Evolutionary conservation across 2,329 filamentous ascomycete species (phyloP), one percentile per base, ranked within the genome.

Genomic region (Cyanodermella asteris): DNA sequence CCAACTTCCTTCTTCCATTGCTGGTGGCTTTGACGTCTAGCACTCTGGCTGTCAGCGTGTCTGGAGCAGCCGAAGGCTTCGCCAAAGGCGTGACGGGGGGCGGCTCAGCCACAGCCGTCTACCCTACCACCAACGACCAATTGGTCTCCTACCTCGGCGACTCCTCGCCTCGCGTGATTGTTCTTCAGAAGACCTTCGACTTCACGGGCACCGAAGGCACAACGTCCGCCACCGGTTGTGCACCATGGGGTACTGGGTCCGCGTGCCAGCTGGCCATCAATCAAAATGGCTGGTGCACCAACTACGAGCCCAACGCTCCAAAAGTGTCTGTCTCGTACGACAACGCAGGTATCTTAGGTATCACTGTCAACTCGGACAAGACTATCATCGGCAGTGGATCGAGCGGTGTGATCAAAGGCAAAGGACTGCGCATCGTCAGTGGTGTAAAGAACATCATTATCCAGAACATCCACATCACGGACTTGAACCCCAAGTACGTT

Each of bases 101-200:
- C 38, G 65, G 64, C 26, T 51, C 36, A 30, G 64, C 60, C 13
- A 45, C 51, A 6, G 42, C 61, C 15, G 61, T 61, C 11, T 61
- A 63, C 35, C 65, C 65, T 8, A 49, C 42, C 11, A 59, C 51
- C 24, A 64, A 44, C 20, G 52, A 46, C 13, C 52, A 73, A 54
- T 57, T 72, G 23, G 57, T 61, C 41, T 55, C 49, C 19, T 72
- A 68, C 47, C 56, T 72, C 5, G 50, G 51, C 6, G 63, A 69
- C 41, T 46, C 44, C 27, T 41, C 49, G 12, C 37, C 65, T 8
- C 57, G 64, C 13, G 57, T 61, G 31, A 70, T 72, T 36, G 52
- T 71, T 27, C 49, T 72, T 15, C 53, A 55, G 39, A 60, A 64
- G 38, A 53, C 51, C 23, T 58, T 59, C 38, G 56, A 64, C 47